Conservation (phyloP, 2,329 filamentous ascomycete genomes). For the Alternaria brassicae region DNA sequence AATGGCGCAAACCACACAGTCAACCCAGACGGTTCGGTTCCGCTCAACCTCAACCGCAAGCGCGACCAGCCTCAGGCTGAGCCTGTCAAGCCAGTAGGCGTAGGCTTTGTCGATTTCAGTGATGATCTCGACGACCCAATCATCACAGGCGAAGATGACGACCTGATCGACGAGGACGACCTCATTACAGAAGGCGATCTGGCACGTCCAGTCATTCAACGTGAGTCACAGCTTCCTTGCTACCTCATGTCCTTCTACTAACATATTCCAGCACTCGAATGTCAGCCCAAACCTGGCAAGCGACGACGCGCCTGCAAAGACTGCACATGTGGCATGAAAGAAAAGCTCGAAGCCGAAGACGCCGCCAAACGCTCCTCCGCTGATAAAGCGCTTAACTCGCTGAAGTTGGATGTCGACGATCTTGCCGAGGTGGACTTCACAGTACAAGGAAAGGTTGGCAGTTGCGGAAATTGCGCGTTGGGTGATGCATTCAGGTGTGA, state of each 20-base stretch:
- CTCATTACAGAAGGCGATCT: conserved; percentile 87
- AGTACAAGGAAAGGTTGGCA: conserved; percentile 94
- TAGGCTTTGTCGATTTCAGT: conserved; percentile 66
- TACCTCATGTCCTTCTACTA: conserved; percentile 2
- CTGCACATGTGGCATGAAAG: conserved; percentile 91
- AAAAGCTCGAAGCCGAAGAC: conserved; percentile 87
- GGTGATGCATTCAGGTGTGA: conserved; percentile 78
- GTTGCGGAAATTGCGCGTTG: conserved; percentile 90
- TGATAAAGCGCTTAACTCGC: conserved; percentile 68
- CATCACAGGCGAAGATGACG: conserved; percentile 71
- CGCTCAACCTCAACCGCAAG: conserved; percentile 52
- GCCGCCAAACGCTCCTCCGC: conserved; percentile 69
- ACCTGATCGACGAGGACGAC: conserved; percentile 89
- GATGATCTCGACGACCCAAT: conserved; percentile 66
- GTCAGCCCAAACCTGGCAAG: conserved; percentile 85
- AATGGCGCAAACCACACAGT: conserved; percentile 31
- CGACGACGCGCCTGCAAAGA: conserved; percentile 95
- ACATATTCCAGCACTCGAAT: conserved; percentile 72
- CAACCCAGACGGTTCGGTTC: conserved; percentile 49
- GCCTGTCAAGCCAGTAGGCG: conserved; percentile 45
- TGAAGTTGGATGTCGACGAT: conserved; percentile 79
- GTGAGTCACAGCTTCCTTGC: conserved; percentile 62
- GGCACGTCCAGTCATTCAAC: conserved; percentile 76
- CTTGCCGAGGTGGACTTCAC: conserved; percentile 93
- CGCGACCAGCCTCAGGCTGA: conserved; percentile 50